Conservation (phyloP, 768 basidiomycete genomes). For the Calocybe indica region DNA sequence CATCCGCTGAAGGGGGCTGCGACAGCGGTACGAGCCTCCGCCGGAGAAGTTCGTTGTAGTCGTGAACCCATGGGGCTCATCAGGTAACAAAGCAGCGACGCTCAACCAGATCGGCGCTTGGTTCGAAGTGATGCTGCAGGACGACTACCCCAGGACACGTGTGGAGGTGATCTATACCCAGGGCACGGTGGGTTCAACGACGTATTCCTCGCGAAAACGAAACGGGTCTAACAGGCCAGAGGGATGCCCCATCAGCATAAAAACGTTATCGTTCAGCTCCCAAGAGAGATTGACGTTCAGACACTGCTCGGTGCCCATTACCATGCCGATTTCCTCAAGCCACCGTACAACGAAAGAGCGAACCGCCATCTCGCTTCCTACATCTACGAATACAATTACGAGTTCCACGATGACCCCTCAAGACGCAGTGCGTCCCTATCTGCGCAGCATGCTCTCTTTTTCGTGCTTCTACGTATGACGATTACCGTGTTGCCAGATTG, state of each 20-base stretch:
- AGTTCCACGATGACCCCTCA: conserved; percentile 17
- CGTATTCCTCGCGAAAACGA: neutral
- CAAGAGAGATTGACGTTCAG: conserved; percentile 18
- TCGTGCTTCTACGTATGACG: neutral
- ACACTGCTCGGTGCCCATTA: conserved; percentile 21
- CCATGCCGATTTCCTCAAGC: conserved; percentile 13
- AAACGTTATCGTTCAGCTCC: conserved; percentile 25
- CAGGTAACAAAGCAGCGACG: conserved; percentile 14
- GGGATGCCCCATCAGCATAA: conserved; percentile 12
- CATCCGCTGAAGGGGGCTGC: no score
- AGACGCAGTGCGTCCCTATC: conserved; percentile 10
- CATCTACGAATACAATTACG: conserved; percentile 27
- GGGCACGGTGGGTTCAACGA: conserved; percentile 18
- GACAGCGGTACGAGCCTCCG: no score
- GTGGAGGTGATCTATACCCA: conserved; percentile 23
- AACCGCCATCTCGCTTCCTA: conserved; percentile 10
- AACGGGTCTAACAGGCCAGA: neutral
- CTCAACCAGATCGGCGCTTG: conserved; percentile 14
- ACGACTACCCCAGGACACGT: conserved; percentile 18
- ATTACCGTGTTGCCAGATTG: conserved; percentile 7
- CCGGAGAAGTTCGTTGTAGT: conserved; percentile 14
- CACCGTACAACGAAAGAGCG: conserved; percentile 1
- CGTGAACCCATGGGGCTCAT: conserved; percentile 22
- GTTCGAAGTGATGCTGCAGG: conserved; percentile 29
- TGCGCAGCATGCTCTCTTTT: neutral